Evolutionary conservation across 768 basidiomycete genomes (phyloP), one percentile per base, ranked within the genome.

Genomic region (Strobilomyces dryophilus): DNA sequence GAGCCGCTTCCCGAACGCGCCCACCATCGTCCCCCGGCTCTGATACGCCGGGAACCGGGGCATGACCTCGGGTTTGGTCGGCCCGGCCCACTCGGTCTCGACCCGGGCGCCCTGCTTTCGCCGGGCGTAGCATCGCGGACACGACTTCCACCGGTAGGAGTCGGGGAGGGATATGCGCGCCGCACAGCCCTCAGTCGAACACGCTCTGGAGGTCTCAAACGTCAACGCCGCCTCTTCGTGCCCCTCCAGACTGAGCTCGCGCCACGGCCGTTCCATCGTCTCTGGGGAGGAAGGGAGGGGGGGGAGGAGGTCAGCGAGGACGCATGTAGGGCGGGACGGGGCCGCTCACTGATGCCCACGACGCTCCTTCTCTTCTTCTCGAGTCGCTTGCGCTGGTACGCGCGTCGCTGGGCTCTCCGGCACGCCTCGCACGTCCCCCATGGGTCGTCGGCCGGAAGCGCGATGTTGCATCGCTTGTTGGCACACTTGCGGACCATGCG

Each of bases 371-470:
- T 5, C 12, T 34, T 9, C 6, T 34, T 34, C 32, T 10, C 32
- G 32, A 34, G 9, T 34, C 32, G 32, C 8, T 2, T 34, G 5
- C 32, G 32, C 12, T 34, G 32, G 32, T 34, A 34, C 3, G 32
- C 12, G n/a, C n/a, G n/a, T 14, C 32, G 8, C 10, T 34, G 32
- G 10, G 32, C 32, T 34, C 32, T 34, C 32, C 32, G 32, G 12
- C 32, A 34, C 31, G 72, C 51, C 6, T 73, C 69, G 42, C 78
- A 79, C 9, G 66, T 70, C 57, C 78, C 77, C 76, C 74, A 74
- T 2, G 61, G 67, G 52, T 73, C 70, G 7, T 59, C 66, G n/a
- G 47, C 47, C 2, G 70, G 61, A 27, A 79, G 58, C 6, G 63
- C 58, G 31, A 68, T 66, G 8, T 64, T 66, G 42, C 78, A 79